Percentiles rank a stretch among this genome's conserved stretches.
These are phyloP conservation scores for Tinospora cordifolia DNA, from an alignment of 164 flowering plant species.

Conservation along the genomic window DNA sequence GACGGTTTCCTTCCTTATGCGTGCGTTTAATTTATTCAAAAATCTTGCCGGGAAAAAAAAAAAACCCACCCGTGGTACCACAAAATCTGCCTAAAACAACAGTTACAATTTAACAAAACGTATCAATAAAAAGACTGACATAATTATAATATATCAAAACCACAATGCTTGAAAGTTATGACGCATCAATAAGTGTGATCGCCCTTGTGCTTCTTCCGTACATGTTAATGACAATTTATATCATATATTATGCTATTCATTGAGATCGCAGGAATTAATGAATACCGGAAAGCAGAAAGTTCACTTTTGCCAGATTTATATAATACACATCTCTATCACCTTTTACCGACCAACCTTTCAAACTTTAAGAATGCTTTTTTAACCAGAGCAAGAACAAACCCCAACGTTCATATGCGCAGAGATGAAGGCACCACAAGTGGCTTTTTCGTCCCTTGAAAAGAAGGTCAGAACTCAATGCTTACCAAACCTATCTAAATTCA, in stretches of 20 bases:
- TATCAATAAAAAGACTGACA: too few species aligned
- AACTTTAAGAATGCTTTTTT: not conserved
- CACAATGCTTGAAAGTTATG: too few species aligned
- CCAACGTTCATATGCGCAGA: slow-evolving; percentile 38
- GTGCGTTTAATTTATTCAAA: too few species aligned
- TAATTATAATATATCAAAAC: too few species aligned
- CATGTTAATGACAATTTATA: not conserved
- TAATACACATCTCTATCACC: not conserved
- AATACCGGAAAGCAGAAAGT: not conserved
- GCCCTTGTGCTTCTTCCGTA: not conserved
- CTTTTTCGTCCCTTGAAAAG: slow-evolving; percentile 3
- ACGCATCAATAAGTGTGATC: not conserved
- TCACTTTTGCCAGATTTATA: not conserved
- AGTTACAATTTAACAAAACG: too few species aligned
- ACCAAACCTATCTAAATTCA: slow-evolving; percentile 9
- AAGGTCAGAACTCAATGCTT: too few species aligned
- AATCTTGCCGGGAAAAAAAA: too few species aligned
- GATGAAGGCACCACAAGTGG: slow-evolving; percentile 12
- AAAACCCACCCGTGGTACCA: too few species aligned
- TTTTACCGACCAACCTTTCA: not conserved
- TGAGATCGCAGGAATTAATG: not conserved
- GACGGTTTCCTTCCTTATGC: too few species aligned
- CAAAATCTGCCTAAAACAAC: too few species aligned
- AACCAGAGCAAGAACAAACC: slow-evolving; percentile 16
- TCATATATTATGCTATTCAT: not conserved